Evolutionary conservation across 768 basidiomycete species (phyloP).

Genomic region (Panellus pusillus): DNA sequence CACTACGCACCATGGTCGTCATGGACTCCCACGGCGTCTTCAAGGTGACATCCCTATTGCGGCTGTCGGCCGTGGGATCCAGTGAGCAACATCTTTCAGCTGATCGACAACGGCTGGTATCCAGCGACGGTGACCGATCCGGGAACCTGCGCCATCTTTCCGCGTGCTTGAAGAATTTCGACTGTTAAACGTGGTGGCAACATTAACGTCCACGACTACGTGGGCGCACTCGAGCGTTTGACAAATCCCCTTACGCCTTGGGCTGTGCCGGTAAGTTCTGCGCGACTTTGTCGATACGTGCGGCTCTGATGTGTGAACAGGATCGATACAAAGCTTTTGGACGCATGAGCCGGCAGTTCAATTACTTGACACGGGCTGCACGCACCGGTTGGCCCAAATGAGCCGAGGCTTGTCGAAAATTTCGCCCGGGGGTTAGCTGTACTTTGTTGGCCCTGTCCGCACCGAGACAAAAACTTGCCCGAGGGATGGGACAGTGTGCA

Average conservation of each 20-base stretch:
- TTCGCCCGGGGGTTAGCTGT: constrained; percentile 13
- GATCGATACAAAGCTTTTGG: constrained; percentile 10
- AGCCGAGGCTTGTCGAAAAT: constrained; percentile 2
- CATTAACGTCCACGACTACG: constrained; percentile 5
- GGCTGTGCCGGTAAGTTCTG: constrained; percentile 1
- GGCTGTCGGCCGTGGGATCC: constrained; percentile 1
- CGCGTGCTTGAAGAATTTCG: constrained; percentile 8
- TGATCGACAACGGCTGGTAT: constrained; percentile 5
- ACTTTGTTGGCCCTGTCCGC: constrained; percentile 24
- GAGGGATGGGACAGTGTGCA: constrained; percentile 11
- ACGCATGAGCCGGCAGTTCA: constrained; percentile 9
- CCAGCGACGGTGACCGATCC: constrained; percentile 19
- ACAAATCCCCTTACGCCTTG: background rate
- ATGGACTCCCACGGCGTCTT: constrained; percentile 14
- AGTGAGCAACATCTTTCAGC: background rate
- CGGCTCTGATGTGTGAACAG: background rate
- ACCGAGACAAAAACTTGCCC: constrained; percentile 20
- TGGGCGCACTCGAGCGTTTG: background rate
- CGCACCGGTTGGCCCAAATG: constrained; percentile 3
- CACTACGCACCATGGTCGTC: constrained; percentile 1
- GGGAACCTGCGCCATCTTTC: constrained; percentile 11
- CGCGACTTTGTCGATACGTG: background rate
- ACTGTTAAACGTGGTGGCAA: constrained; percentile 15
- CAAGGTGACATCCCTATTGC: constrained; percentile 12
- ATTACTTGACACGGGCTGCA: background rate